Evolutionary conservation across 495 filamentous ascomycete species (phyloP), one percentile per base, ranked within the genome.

Genomic region (Neurospora sp.): DNA sequence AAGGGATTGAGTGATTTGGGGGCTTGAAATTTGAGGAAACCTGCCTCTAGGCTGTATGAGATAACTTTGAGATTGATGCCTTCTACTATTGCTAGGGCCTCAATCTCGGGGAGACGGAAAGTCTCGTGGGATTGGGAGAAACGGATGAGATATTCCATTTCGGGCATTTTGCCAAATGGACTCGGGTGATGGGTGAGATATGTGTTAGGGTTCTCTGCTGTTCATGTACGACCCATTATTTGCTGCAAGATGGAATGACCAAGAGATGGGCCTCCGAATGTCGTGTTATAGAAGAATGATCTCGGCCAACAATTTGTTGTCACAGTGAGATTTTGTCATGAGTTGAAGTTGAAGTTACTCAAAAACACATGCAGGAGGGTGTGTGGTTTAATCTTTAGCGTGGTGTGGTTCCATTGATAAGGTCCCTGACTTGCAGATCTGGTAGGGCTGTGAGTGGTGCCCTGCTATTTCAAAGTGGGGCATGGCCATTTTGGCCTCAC

Each of bases 71-170:
- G 74, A 41, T 92, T 83, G 27, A 96, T 82, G 11, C 86, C 85
- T 39, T 88, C 84, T 16, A 96, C 79, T 8, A 88, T 79, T 8
- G 96, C 95, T 22, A 98, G 81, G 27, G 96, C 89, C 77, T 94
- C 82, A n/a, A 98, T 85, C 81, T 99, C 96, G 10, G 94, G 87
- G 72, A 87, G 87, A 70, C 94, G 92, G 79, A 99, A 99, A 16
- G 88, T 91, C 85, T 98, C 93, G 79, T 98, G 94, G 70, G 87
- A 84, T 80, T 98, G 96, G 12, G 90, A 93, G 78, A 98, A 93
- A 74, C 95, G 91, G 72, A 99, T 90, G 65, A 99, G 88, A 76
- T 91, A 98, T 72, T 96, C 89, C 88, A 93, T 78, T 73, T 69
- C 53, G 53, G 53, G 27, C 53, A 65, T 59, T 59, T 48, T 59